A percentile compares a stretch with the other conserved stretches of the same genome.
These are phyloP conservation scores for Fraxinus ornus DNA, from an alignment of 305 asterid species.

Conservation along the genomic window DNA sequence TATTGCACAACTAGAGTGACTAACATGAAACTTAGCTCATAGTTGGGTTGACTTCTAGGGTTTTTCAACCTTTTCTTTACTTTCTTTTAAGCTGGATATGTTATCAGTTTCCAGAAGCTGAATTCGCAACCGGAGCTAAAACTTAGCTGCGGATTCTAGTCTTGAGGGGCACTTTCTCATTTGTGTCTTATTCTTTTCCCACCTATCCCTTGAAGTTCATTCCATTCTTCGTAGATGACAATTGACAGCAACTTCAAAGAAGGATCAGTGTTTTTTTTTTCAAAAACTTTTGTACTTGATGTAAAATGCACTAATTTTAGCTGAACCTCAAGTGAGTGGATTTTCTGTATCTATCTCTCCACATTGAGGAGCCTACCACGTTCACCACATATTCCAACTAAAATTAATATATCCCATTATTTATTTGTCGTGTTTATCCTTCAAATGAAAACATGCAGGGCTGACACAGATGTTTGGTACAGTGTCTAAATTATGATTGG, in stretches of 20 bases:
- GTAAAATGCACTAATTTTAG: not conserved
- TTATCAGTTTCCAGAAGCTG: not conserved
- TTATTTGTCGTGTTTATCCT: not conserved
- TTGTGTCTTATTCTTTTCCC: not conserved
- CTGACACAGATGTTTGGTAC: not conserved
- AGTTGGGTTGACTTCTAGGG: not conserved
- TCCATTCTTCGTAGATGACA: not conserved
- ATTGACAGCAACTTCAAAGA: not conserved
- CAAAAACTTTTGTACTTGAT: not conserved
- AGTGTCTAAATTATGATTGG: not conserved
- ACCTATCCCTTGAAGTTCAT: not conserved
- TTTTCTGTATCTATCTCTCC: not conserved
- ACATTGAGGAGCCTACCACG: not conserved
- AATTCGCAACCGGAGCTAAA: not conserved
- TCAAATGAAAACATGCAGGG: not conserved
- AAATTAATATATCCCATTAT: not conserved
- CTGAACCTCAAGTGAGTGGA: not conserved
- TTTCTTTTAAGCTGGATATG: not conserved
- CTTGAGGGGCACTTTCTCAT: not conserved
- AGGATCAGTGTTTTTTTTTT: not conserved
- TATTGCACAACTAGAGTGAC: not conserved
- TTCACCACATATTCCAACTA: not conserved
- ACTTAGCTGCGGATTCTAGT: not conserved
- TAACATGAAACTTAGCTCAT: not conserved
- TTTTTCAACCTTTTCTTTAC: not conserved